Evolutionary conservation across 306 rosid species (phyloP), one percentile per base, ranked within the genome.

Genomic region (Argentina anserina): DNA sequence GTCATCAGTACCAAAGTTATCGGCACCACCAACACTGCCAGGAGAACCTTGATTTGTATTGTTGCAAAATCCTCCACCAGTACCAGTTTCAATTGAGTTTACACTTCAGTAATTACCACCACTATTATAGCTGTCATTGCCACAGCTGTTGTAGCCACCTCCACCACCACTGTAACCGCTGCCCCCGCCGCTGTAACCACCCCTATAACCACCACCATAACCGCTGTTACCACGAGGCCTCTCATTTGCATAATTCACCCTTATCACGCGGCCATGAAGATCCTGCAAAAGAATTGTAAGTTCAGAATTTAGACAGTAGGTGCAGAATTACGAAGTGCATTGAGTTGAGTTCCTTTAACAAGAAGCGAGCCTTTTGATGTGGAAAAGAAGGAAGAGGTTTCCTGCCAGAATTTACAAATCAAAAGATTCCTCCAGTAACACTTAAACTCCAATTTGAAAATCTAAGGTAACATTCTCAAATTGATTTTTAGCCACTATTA

Each of bases 161-260:
- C 39, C 80, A 76, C 79, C 75, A 21, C 79, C 88, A 65, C 79
- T 43, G 8, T 53, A 72, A 42, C 75, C 70, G 7, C 43, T 67
- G 3, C 43, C 74, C 4, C 45, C 37, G 21, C 76, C 65, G 37
- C 74, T 66, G 33, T 81, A 80, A 25, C 69, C 76, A 34, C 86
- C 81, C 60, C 81, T 78, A 5, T 81, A 75, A 18, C 84, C 77
- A 26, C 88, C 82, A 17, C 82, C 81, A 12, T 81, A 80, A 15
- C 80, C 81, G 13, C 84, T 87, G 33, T 15, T 69, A n/a, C n/a
- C 9, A 31, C 89, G 97, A 55, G 62, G 56, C 83, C 87, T 95
- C 0, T 95, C 97, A 69, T 75, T 91, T 21, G 99, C 97, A 80
- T 85, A 95, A 52, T 88, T 88, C 72, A 95, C 97, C 84, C 85